These are phyloP conservation scores for Camellia oleifera DNA, from an alignment of 179 eudicot genomes.

Conservation along the genomic window DNA sequence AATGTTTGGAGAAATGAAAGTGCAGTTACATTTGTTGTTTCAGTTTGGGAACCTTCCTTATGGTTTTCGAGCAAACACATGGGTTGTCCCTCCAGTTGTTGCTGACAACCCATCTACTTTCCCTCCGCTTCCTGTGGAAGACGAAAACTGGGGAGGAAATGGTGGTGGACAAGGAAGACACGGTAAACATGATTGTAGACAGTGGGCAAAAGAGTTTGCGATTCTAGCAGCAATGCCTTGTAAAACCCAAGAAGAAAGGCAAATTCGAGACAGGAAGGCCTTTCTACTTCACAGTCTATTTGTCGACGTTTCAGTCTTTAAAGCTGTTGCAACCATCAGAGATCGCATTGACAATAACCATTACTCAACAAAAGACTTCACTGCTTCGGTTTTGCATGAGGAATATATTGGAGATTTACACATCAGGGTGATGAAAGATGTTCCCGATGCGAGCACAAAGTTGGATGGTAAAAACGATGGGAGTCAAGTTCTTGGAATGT, in stretches of 20 bases:
- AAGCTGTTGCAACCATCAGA: constrained; percentile 61
- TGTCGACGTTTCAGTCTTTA: constrained; percentile 76
- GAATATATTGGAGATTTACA: constrained; percentile 59
- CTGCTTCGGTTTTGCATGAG: constrained; percentile 34
- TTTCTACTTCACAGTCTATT: constrained; percentile 82
- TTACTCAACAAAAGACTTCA: constrained; percentile 17
- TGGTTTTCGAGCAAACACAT: constrained; percentile 89
- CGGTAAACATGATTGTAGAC: constrained; percentile 52
- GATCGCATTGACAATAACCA: constrained; percentile 35
- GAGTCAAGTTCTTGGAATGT: constrained; percentile 55
- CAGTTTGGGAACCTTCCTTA: constrained; percentile 96
- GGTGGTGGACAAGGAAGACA: constrained; percentile 87
- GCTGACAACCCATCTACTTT: constrained; percentile 59
- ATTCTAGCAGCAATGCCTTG: constrained; percentile 85
- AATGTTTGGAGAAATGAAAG: neutral
- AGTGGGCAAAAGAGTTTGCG: constrained; percentile 74
- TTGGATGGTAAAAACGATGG: constrained; percentile 80
- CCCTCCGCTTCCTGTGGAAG: constrained; percentile 79
- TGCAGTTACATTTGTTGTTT: constrained; percentile 19
- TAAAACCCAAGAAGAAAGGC: constrained; percentile 81
- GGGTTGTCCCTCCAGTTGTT: constrained; percentile 74
- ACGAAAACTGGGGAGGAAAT: constrained; percentile 85
- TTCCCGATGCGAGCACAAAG: constrained; percentile 64
- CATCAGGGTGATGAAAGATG: constrained; percentile 52
- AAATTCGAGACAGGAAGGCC: constrained; percentile 77